phyloP scores from a whole-genome alignment of 2,329 filamentous ascomycete genomes.

The Colletotrichum sidae region DNA sequence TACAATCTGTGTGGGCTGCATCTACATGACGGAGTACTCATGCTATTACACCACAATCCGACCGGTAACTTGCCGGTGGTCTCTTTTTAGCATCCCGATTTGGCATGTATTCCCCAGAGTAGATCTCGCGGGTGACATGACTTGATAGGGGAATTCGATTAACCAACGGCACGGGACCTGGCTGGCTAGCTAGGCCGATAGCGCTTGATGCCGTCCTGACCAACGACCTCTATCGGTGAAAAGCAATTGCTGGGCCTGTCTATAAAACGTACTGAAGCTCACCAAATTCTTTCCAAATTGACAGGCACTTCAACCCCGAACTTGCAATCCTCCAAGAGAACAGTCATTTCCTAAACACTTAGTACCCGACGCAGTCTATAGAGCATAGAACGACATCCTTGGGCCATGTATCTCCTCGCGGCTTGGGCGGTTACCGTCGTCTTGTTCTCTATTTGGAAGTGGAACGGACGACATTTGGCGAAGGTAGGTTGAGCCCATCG shows the following conservation, averaged over 20 bases:
- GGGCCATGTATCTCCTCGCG: slow-evolving; percentile 15
- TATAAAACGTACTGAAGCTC: no score
- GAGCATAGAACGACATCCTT: neutral
- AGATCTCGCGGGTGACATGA: neutral
- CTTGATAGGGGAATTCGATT: neutral
- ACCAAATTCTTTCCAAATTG: no score
- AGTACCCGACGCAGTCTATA: no score
- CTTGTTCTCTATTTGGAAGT: slow-evolving; percentile 14
- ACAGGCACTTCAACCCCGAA: no score
- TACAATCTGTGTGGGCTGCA: no score
- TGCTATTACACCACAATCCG: neutral
- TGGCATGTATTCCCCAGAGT: neutral
- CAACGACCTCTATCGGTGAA: slow-evolving; percentile 8
- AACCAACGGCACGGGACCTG: neutral
- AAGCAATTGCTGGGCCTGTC: no score
- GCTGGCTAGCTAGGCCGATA: slow-evolving; percentile 15
- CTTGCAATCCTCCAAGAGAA: no score
- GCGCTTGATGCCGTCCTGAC: slow-evolving; percentile 11
- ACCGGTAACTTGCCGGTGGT: neutral
- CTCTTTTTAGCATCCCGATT: slow-evolving; percentile 15
- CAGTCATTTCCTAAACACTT: no score
- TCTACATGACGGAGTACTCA: no score
- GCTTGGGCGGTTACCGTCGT: slow-evolving; percentile 18
- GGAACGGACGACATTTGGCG: neutral
- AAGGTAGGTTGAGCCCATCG: neutral